phyloP scores from a whole-genome alignment of 208 protist species.

The Novymonas esmeraldas region DNA sequence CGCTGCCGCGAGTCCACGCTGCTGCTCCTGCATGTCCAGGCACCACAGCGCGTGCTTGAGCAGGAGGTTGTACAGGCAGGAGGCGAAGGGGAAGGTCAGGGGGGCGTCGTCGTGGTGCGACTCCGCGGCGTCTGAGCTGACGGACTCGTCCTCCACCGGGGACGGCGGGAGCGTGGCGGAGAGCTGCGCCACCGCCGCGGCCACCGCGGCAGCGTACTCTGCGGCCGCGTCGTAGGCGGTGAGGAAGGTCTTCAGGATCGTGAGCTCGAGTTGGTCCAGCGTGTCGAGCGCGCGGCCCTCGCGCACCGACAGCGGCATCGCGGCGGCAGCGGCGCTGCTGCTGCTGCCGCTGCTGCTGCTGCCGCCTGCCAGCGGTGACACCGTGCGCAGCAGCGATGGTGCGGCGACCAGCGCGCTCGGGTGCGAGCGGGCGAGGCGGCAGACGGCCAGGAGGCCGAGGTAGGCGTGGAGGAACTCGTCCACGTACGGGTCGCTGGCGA shows the following conservation, averaged over 20 bases:
- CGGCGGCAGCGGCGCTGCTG: neutral
- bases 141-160: neutral
- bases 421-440: constrained; percentile 27
- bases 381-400: neutral
- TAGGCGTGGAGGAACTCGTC: constrained; percentile 72
- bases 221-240: constrained; percentile 8
- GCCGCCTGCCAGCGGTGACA: no score
- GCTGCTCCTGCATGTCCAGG: neutral
- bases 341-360: no score
- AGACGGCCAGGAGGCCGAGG: constrained; percentile 46
- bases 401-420: neutral
- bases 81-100: constrained; percentile 14
- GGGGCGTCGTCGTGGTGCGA: neutral
- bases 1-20: neutral
- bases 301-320: neutral
- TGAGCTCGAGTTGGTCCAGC: constrained; percentile 39
- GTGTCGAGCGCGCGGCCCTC: constrained; percentile 27
- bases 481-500: constrained; percentile 33
- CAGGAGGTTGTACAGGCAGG: constrained; percentile 32
- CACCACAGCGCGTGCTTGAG: constrained; percentile 40
- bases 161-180: neutral
- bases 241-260: constrained; percentile 43
- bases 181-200: neutral
- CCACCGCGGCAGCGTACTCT: neutral
- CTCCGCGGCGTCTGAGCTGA: neutral